Conservation (phyloP, 2,329 filamentous ascomycete genomes). For the Colletotrichum tropicicola region DNA sequence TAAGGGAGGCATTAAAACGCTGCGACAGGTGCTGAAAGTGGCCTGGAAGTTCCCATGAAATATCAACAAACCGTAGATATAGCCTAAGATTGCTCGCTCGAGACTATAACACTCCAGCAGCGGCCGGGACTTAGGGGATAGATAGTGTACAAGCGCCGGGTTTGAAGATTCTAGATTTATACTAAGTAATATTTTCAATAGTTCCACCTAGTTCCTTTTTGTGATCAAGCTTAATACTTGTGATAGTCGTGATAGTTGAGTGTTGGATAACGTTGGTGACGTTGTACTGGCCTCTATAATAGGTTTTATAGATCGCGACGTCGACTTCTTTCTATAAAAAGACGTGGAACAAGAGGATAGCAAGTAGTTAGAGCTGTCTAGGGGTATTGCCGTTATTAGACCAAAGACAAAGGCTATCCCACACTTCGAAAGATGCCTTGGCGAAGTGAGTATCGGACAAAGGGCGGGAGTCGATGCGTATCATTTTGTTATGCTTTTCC, state of each 20-base stretch:
- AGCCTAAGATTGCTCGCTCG: slow-evolving; percentile 33
- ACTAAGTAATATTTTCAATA: slow-evolving; percentile 58
- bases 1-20: background rate
- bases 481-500: slow-evolving; percentile 50
- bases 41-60: background rate
- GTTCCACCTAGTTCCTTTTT: slow-evolving; percentile 50
- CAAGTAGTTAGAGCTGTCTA: slow-evolving; percentile 48
- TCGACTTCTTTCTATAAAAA: slow-evolving; percentile 55
- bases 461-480: slow-evolving; percentile 49
- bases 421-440: slow-evolving; percentile 52
- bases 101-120: slow-evolving; percentile 41
- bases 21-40: slow-evolving; percentile 8
- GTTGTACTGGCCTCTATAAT: slow-evolving; percentile 56
- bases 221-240: slow-evolving; percentile 58
- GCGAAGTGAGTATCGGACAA: slow-evolving; percentile 49
- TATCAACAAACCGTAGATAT: background rate
- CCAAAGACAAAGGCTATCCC: slow-evolving; percentile 41
- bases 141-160: slow-evolving; percentile 47
- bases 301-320: slow-evolving; percentile 53
- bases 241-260: slow-evolving; percentile 54
- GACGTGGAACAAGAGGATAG: slow-evolving; percentile 52
- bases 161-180: slow-evolving; percentile 62
- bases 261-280: slow-evolving; percentile 56
- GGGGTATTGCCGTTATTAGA: slow-evolving; percentile 29
- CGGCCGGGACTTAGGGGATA: slow-evolving; percentile 40